These are phyloP conservation scores for Plasmodium relictum DNA, from an alignment of 169 alveolate species.

Conservation along the genomic window DNA sequence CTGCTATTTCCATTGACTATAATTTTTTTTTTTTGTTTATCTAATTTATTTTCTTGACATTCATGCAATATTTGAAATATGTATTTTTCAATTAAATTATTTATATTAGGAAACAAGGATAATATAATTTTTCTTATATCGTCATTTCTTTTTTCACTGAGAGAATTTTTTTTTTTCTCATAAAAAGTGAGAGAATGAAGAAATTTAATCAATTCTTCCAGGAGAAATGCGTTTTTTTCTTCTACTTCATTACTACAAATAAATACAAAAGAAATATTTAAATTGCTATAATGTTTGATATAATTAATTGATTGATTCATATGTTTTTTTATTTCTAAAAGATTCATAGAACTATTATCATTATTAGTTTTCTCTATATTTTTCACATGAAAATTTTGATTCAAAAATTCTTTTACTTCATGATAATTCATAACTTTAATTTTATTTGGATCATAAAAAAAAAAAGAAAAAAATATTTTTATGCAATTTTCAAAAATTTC, in stretches of 20 bases:
- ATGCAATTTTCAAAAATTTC: constrained; percentile 24
- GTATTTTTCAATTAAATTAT: constrained; percentile 6
- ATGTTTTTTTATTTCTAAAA: background rate
- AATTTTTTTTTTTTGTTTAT: too few relatives aligned
- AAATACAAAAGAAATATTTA: constrained; percentile 2
- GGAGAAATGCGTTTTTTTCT: background rate
- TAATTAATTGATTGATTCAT: too few relatives aligned
- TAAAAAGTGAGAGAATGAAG: constrained; percentile 15
- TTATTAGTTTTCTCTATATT: too few relatives aligned
- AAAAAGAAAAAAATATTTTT: background rate
- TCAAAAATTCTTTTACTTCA: background rate
- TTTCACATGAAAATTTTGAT: too few relatives aligned
- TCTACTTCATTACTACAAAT: background rate
- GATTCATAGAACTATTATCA: too few relatives aligned
- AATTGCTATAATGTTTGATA: too few relatives aligned
- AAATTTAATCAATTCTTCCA: constrained; percentile 42
- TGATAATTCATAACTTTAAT: background rate
- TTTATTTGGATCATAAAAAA: background rate
- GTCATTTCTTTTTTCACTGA: background rate
- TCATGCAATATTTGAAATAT: background rate
- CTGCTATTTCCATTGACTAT: background rate
- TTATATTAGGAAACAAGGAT: background rate
- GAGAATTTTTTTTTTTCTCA: constrained; percentile 4
- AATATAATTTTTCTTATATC: background rate
- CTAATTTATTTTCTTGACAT: too few relatives aligned